Evolutionary conservation across 108 stramenopile genomes (phyloP).

Genomic region (Fragilaria radians): DNA sequence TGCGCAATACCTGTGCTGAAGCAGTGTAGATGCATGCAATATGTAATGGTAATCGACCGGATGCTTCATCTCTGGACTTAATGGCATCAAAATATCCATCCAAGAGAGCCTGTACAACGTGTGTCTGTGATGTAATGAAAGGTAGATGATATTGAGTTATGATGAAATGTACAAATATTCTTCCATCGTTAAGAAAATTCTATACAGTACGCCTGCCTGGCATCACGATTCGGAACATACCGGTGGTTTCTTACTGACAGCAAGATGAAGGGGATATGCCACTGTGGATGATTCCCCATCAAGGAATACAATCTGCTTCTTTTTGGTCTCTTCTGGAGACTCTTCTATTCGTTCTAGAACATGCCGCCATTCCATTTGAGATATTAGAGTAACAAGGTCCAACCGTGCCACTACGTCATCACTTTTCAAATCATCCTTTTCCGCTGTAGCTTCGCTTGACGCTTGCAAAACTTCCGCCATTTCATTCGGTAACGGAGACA

Average conservation of each 20-base stretch:
- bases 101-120: conserved; percentile 8
- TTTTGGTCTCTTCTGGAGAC: conserved; percentile 2
- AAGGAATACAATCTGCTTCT: not conserved
- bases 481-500: too few species aligned
- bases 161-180: too few species aligned
- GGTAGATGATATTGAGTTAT: too few species aligned
- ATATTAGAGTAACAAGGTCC: not conserved
- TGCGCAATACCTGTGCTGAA: not conserved
- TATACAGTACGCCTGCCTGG: too few species aligned
- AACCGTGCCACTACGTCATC: not conserved
- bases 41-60: conserved; percentile 10
- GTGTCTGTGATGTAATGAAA: not conserved
- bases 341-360: not conserved
- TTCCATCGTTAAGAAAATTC: too few species aligned
- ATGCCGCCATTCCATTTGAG: not conserved
- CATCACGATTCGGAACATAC: not conserved
- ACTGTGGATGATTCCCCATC: not conserved
- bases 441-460: too few species aligned
- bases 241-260: conserved; percentile 2
- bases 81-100: conserved; percentile 6
- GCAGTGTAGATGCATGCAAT: conserved; percentile 3
- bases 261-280: not conserved
- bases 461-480: too few species aligned
- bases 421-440: too few species aligned
- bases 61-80: conserved; percentile 1